Evolutionary conservation across 495 filamentous ascomycete species (phyloP).

Genomic region (Ascodesmis nigricans): DNA sequence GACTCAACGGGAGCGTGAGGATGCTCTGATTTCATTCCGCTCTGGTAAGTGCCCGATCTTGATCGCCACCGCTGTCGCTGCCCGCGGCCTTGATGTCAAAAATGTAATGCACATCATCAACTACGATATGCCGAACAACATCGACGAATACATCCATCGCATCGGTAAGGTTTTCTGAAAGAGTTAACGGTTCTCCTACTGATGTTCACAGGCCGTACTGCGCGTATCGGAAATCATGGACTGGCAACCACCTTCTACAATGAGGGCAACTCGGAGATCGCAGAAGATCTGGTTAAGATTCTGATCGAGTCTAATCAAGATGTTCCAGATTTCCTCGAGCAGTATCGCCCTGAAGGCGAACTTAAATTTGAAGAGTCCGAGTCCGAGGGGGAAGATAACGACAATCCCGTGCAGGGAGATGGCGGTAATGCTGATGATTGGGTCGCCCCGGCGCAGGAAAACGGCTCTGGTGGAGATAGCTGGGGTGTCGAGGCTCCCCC

Average conservation of each 20-base stretch:
- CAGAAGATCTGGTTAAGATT: slow-evolving; percentile 82
- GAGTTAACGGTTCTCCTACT: neutral
- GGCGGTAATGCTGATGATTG: slow-evolving; percentile 48
- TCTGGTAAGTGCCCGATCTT: slow-evolving; percentile 86
- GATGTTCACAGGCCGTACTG: slow-evolving; percentile 44
- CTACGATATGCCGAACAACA: slow-evolving; percentile 95
- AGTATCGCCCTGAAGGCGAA: slow-evolving; percentile 4
- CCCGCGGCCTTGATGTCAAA: slow-evolving; percentile 87
- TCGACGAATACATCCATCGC: slow-evolving; percentile 97
- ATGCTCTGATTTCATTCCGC: slow-evolving; percentile 89
- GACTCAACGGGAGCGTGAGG: slow-evolving; percentile 96
- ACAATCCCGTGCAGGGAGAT: slow-evolving; percentile 66
- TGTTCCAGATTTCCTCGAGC: slow-evolving; percentile 77
- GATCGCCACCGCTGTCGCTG: slow-evolving; percentile 91
- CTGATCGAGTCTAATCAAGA: slow-evolving; percentile 97
- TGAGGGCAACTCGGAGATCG: slow-evolving; percentile 93
- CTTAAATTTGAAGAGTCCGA: slow-evolving; percentile 18
- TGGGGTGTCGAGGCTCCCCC: slow-evolving; percentile 35
- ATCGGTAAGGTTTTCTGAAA: slow-evolving; percentile 58
- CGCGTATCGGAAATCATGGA: slow-evolving; percentile 97
- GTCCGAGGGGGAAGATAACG: slow-evolving; percentile 10
- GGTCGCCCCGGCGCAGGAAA: slow-evolving; percentile 45
- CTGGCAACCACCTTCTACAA: slow-evolving; percentile 98
- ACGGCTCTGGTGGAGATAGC: slow-evolving; percentile 24
- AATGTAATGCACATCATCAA: slow-evolving; percentile 98